phyloP scores from a whole-genome alignment of 805 yeast species.

The Kuraishia borneana region DNA sequence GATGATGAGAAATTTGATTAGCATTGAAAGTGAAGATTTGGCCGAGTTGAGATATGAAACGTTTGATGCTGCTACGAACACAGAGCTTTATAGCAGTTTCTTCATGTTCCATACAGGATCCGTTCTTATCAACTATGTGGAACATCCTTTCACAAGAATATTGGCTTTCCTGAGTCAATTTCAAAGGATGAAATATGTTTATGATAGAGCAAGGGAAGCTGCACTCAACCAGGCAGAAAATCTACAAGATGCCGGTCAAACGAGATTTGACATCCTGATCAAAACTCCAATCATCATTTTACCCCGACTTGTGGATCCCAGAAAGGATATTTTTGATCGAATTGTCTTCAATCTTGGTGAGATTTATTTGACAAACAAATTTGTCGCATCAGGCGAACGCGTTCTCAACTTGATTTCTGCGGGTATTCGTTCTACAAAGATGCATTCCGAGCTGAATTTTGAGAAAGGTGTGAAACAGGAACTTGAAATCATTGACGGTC shows the following conservation, averaged over 20 bases:
- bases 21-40: slow-evolving; percentile 71
- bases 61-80: slow-evolving; percentile 43
- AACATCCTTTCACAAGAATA: slow-evolving; percentile 64
- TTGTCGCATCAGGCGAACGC: slow-evolving; percentile 20
- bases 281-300: slow-evolving; percentile 78
- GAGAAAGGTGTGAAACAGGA: slow-evolving; percentile 32
- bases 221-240: slow-evolving; percentile 73
- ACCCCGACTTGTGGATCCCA: slow-evolving; percentile 43
- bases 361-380: slow-evolving; percentile 55
- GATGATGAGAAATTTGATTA: slow-evolving; percentile 49
- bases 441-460: slow-evolving; percentile 52
- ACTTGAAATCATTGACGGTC: slow-evolving; percentile 52
- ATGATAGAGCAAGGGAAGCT: slow-evolving; percentile 80
- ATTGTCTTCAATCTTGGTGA: slow-evolving; percentile 77
- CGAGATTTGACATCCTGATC: slow-evolving; percentile 62
- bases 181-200: slow-evolving; percentile 77
- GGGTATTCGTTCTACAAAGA: slow-evolving; percentile 61
- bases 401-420: slow-evolving; percentile 43
- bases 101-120: slow-evolving; percentile 67
- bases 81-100: slow-evolving; percentile 39
- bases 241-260: slow-evolving; percentile 42
- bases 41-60: slow-evolving; percentile 84
- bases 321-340: slow-evolving; percentile 37
- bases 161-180: slow-evolving; percentile 61
- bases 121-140: slow-evolving; percentile 65